Evolutionary conservation across 139 green algal genomes (phyloP).

Genomic region (Picochlorum costavermella): DNA sequence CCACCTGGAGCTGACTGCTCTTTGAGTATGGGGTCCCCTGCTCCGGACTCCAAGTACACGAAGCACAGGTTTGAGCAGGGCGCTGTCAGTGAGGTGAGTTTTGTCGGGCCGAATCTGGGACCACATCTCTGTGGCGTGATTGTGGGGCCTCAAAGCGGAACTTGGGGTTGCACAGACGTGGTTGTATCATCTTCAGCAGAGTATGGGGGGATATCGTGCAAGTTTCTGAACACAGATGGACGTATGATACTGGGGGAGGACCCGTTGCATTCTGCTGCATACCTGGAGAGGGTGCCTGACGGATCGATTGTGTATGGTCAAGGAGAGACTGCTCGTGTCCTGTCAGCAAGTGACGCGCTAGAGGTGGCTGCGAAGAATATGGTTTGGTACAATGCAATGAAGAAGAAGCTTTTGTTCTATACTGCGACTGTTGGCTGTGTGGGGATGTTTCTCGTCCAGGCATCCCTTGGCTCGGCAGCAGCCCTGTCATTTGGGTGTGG

Average conservation of each 20-base stretch:
- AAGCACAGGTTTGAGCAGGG: conserved; percentile 61
- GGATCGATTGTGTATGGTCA: conserved; percentile 61
- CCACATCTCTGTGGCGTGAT: conserved; percentile 46
- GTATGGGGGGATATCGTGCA: conserved; percentile 44
- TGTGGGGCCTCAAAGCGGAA: conserved; percentile 57
- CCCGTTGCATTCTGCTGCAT: conserved; percentile 35
- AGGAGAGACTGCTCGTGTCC: conserved; percentile 40
- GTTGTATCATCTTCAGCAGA: conserved; percentile 42
- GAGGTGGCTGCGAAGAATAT: conserved; percentile 46
- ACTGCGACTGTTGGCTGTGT: conserved; percentile 48
- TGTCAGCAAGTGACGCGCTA: conserved; percentile 44
- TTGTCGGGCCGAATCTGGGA: conserved; percentile 62
- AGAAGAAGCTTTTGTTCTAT: conserved; percentile 45
- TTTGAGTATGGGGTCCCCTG: conserved; percentile 5
- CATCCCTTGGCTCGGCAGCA: conserved; percentile 21
- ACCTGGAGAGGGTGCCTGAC: conserved; percentile 50
- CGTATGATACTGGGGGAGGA: conserved; percentile 38
- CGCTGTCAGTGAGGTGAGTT: conserved; percentile 54
- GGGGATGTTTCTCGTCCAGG: conserved; percentile 38
- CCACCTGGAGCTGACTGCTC: conserved; percentile 28
- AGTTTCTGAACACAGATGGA: conserved; percentile 56
- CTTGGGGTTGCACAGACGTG: conserved; percentile 61
- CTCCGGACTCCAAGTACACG: not conserved
- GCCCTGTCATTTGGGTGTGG: conserved; percentile 63
- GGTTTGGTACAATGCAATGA: conserved; percentile 54